Conservation (phyloP, 345 rosid species). For the Lenwebbia sp. region DNA sequence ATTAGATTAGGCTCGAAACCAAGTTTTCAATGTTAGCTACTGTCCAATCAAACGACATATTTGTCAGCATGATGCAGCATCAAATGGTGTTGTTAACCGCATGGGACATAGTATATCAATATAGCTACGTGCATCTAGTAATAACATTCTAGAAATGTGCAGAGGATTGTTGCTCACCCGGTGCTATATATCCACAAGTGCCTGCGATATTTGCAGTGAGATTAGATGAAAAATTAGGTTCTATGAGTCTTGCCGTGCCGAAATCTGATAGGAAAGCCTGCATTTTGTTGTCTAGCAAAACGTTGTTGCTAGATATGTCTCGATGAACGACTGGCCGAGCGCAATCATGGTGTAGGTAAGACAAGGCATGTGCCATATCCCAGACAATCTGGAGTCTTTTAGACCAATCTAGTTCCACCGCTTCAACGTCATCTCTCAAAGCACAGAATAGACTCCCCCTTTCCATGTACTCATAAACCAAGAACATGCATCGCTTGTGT, state of each 20-base stretch:
- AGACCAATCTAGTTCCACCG: conserved; percentile 1
- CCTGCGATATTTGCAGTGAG: conserved; percentile 2
- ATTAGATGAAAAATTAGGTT: not conserved
- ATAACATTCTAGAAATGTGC: not conserved
- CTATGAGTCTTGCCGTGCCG: not conserved
- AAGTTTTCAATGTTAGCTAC: no score
- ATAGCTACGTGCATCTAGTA: no score
- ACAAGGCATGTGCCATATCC: conserved; percentile 6
- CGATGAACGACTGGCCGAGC: conserved; percentile 3
- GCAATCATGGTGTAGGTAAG: conserved; percentile 2
- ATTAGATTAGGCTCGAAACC: not conserved
- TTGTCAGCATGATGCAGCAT: no score
- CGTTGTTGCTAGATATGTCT: conserved; percentile 13
- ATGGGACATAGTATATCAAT: no score
- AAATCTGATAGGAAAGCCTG: conserved; percentile 8
- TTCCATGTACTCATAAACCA: conserved; percentile 6
- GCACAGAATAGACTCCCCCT: not conserved
- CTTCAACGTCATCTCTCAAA: not conserved
- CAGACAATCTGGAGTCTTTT: not conserved
- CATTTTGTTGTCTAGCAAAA: not conserved
- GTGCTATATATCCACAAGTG: conserved; percentile 12
- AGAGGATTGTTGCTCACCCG: not conserved
- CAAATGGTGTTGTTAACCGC: no score
- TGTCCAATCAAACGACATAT: no score
- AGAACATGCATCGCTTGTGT: not conserved